Evolutionary conservation across 371 early-diverging fungal genomes (phyloP), one percentile per base, ranked within the genome.

Genomic region (Circinella umbellata): DNA sequence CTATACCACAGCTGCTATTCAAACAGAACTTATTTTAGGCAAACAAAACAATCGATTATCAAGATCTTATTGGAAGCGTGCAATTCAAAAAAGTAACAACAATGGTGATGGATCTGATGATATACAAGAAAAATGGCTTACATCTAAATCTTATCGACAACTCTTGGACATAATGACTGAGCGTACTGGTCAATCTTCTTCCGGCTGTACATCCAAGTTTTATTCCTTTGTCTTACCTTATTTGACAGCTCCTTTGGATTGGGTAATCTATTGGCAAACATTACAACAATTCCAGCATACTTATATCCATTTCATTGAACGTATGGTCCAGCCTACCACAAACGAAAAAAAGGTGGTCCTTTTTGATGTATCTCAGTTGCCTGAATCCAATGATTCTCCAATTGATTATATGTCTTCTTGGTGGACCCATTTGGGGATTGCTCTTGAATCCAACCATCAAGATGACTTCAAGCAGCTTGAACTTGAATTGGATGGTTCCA

Each of bases 211-310:
- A 15, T 72, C 72, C n/a, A 60, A 65, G 0, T 76, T 80, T 64
- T 74, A 80, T 27, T 80, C 80, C 3, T 77, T 72, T 69, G 80
- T 74, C 3, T 63, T 80, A 36, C 80, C 77, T 17, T 80, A 77
- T 63, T 63, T 77, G 10, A 76, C 77, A 8, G 70, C 73, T 63
- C 77, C 80, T 27, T 59, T 80, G n/a, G 80, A 77, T 39, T 69
- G 77, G 66, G 63, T 73, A 15, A 47, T 72, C 3, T 80, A 80
- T 46, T 80, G 80, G 80, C 73, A 77, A 18, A 66, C 73, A 8
- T 66, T 80, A 4, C 47, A 46, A 34, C 53, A 64, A 48, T 63
- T 77, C 3, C 69, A 77, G 61, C 68, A 64, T 9, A 54, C 17
- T 10, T 64, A 64, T 64, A 34, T 38, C 14, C 65, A 51, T 17